Base-by-base conservation (phyloP, 2,329 filamentous ascomycete species). In the Aureobasidium sp. region DNA sequence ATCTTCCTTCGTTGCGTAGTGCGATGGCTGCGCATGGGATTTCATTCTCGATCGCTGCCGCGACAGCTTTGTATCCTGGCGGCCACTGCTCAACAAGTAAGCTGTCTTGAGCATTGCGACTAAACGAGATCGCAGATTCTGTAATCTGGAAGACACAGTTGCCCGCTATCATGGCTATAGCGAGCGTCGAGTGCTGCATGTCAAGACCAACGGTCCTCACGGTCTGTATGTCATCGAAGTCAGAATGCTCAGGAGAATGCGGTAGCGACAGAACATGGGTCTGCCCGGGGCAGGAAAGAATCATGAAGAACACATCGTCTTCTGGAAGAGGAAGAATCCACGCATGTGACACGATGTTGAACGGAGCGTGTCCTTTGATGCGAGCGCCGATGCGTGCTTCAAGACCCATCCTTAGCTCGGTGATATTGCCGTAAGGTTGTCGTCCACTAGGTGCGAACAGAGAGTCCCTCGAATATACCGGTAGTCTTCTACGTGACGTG, bases 361-460 rank as follows among this genome's bases (percentile, higher is more conserved):
- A 55, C 17, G 66, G 67, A 42, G 17, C 47, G 3, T 42, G 31
- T 39, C 15, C 29, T 51, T 36, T 6, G 17, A 17, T 9, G 2
- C n/a, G 27, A 41, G 31, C 45, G 25, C 22, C 45, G 42, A 49
- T 60, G 14, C 65, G 66, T 11, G 76, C 77, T 52, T 78, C 73
- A 17, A 78, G 47, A 3, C 79, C 79, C 39, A 65, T 58, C 41
- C 78, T 68, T 20, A 80, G 66, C 64, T 80, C 78, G 0, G 77
- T 75, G 1, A 80, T 67, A 5, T 73, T 64, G 12, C 79, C 78
- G 64, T 76, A 73, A 34, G 77, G 77, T 36, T 75, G 70, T 12
- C 72, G 68, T n/a, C 78, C 77, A 34, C 76, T 76, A 22, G 78
- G 74, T 9, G 76, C 69, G 34, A 79, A 68, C 3, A 77, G 20